Conservation (phyloP, 257 asterid species). For the Forsythia suspensa region DNA sequence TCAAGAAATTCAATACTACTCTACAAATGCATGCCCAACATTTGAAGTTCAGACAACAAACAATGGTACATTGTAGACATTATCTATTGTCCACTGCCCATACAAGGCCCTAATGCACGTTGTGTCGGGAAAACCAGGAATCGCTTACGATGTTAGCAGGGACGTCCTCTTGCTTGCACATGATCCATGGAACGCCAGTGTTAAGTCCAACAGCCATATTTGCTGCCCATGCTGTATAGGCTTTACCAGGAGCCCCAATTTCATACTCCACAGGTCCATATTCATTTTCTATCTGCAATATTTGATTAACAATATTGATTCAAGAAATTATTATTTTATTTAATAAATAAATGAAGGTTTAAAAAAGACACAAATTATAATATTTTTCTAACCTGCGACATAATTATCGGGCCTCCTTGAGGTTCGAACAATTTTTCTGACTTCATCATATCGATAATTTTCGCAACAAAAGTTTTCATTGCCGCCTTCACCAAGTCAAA, state of each 20-base stretch:
- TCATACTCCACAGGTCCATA: conserved; percentile 91
- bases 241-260: conserved; percentile 87
- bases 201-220: conserved; percentile 79
- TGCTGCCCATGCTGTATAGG: conserved; percentile 85
- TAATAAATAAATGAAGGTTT: no score
- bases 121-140: no score
- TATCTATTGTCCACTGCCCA: no score
- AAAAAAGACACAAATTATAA: no score
- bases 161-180: conserved; percentile 47
- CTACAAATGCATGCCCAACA: no score
- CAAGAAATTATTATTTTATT: no score
- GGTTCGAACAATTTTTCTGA: conserved; percentile 70
- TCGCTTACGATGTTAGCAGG: no score
- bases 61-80: no score
- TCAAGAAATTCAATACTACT: no score
- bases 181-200: conserved; percentile 95
- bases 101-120: no score
- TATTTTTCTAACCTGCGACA: conserved; percentile 54
- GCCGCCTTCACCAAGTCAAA: conserved; percentile 38
- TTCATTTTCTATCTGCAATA: conserved; percentile 72
- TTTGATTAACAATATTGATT: no score
- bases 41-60: no score
- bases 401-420: conserved; percentile 87
- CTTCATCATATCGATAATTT: conserved; percentile 72
- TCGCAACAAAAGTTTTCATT: conserved; percentile 66